Base-by-base conservation (phyloP, 179 eudicot genomes). In the Spergularia azorica region DNA sequence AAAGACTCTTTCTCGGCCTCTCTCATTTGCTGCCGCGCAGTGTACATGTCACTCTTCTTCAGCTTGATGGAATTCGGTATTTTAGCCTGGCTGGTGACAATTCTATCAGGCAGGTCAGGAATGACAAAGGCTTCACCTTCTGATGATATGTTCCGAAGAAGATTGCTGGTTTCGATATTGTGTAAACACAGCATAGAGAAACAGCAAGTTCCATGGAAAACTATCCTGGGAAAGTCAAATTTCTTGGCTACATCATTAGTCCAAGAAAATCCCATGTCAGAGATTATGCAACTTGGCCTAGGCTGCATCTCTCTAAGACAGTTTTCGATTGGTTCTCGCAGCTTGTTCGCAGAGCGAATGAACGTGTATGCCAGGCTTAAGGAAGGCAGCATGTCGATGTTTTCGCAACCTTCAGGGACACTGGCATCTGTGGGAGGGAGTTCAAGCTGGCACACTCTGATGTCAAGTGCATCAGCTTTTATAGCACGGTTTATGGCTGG, bases 311-410 rank as follows among this genome's bases (percentile, higher is more conserved):
- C 76, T 15, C 59, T 60, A 48, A 85, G 61, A 51, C 76, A 71
- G 13, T 81, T 56, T 17, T 85, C 85, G 6, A 79, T 52, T 14
- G 77, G 85, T n/a, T 82, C 80, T 21, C 79, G 79, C 10, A 86
- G 70, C 75, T 63, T 62, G 4, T 50, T 54, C n/a, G 69, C 52
- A 26, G 89, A 79, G 2, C 60, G 13, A 48, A 80, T 66, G 69
- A 86, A 84, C 11, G 50, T 48, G 17, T 14, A 58, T 0, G 76
- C 77, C 12, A 70, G 56, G 63, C 72, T 68, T 11, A 76, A 56
- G 48, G 88, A 76, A 9, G 90, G 88, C 41, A 87, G 81, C 75
- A 82, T 76, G 77, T 85, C 88, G 2, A 82, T 68, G 71, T 82
- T 82, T 62, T 86, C 89, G 38, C 78, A 84, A 15, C 85, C 76